Percentiles rank a stretch among this genome's conserved stretches.
Conservation (phyloP, 2,329 filamentous ascomycete genomes). For the Alternaria hordeiaustralica region DNA sequence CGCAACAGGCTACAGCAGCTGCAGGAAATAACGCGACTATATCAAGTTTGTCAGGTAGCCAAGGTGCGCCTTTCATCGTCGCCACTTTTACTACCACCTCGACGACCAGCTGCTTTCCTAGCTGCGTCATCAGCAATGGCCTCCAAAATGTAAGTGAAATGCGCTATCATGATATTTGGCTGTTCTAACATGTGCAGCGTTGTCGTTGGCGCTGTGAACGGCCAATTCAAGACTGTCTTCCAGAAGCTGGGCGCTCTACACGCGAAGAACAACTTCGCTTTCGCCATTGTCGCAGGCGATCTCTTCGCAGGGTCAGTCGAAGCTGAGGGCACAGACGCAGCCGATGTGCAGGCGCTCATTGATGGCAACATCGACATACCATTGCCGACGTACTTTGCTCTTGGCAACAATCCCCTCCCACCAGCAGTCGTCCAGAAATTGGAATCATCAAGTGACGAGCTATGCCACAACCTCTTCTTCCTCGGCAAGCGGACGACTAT, state of each 20-base stretch:
- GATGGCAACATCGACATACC: constrained; percentile 75
- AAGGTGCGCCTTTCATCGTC: background rate
- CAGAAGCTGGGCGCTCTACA: constrained; percentile 81
- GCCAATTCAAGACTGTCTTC: constrained; percentile 77
- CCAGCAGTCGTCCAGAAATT: constrained; percentile 73
- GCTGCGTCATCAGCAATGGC: constrained; percentile 52
- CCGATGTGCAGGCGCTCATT: constrained; percentile 68
- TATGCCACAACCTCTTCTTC: constrained; percentile 91
- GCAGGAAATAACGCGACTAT: background rate
- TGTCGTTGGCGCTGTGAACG: constrained; percentile 83
- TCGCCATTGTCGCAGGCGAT: constrained; percentile 84
- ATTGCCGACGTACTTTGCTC: constrained; percentile 87
- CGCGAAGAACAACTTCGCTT: constrained; percentile 84
- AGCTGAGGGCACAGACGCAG: constrained; percentile 60
- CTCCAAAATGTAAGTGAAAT: constrained; percentile 58
- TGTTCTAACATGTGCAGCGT: constrained; percentile 60
- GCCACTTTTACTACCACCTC: background rate
- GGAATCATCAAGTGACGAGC: constrained; percentile 69
- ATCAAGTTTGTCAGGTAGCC: background rate
- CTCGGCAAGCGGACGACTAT: constrained; percentile 83
- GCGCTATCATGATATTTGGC: no score
- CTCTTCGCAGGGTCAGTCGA: constrained; percentile 68
- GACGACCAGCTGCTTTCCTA: background rate
- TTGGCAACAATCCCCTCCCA: constrained; percentile 77
- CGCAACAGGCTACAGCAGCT: background rate